Conservation (phyloP, 2,329 filamentous ascomycete species). For the Knufia fluminis region DNA sequence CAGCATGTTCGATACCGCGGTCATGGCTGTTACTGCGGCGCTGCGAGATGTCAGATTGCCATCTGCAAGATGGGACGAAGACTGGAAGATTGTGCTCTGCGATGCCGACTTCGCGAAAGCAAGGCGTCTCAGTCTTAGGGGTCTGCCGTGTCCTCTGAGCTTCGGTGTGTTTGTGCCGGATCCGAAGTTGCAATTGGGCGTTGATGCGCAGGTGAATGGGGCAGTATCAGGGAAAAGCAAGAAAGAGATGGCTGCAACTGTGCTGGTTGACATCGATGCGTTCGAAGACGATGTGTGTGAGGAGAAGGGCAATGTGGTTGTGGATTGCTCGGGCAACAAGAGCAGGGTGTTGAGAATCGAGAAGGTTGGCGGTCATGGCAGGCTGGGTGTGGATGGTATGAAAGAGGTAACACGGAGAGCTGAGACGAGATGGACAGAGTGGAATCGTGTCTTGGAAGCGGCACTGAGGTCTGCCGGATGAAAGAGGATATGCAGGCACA, state of each 20-base stretch:
- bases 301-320: conserved; percentile 72
- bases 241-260: conserved; percentile 46
- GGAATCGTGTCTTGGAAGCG: conserved; percentile 16
- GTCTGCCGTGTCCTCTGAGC: conserved; percentile 64
- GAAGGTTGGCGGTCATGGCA: conserved; percentile 67
- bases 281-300: conserved; percentile 79
- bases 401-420: conserved; percentile 51
- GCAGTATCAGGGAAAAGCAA: conserved; percentile 39
- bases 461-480: not conserved
- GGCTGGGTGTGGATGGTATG: conserved; percentile 54
- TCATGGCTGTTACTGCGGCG: conserved; percentile 74
- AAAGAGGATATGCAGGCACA: not conserved
- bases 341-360: conserved; percentile 58
- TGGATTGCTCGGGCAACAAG: conserved; percentile 53
- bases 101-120: conserved; percentile 49
- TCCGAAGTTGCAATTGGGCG: conserved; percentile 34
- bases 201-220: conserved; percentile 16
- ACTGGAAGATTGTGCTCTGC: conserved; percentile 71
- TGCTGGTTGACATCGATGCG: conserved; percentile 78
- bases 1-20: conserved; percentile 73
- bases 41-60: conserved; percentile 70
- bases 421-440: conserved; percentile 49
- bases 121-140: conserved; percentile 51
- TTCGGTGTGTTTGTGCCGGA: conserved; percentile 67
- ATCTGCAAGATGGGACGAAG: conserved; percentile 70